Conservation (phyloP, 1,284 basidiomycete genomes). For the Moesziomyces antarcticus region DNA sequence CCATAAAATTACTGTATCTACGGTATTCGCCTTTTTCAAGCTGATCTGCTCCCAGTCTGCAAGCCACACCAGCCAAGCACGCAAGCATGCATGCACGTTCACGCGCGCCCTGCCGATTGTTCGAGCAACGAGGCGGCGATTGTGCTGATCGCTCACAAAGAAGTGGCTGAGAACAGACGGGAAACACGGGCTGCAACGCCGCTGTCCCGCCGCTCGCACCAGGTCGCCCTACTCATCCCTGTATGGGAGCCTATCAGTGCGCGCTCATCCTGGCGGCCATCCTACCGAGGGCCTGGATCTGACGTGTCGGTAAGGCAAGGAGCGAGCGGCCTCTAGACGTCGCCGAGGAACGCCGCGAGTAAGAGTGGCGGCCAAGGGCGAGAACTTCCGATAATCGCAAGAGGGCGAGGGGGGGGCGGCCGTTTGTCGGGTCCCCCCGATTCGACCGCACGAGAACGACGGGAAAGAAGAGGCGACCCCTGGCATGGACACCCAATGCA, state of each 20-base stretch:
- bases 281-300: too few species aligned
- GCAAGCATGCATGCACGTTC: not conserved
- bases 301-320: too few species aligned
- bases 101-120: not conserved
- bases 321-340: not conserved
- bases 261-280: too few species aligned
- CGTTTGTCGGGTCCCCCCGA: too few species aligned
- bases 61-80: not conserved
- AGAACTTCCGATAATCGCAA: not conserved
- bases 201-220: too few species aligned
- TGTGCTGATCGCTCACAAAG: not conserved
- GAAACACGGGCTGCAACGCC: too few species aligned
- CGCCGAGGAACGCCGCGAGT: slow-evolving; percentile 5
- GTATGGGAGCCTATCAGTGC: not conserved
- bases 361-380: not conserved
- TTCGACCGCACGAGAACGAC: too few species aligned
- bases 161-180: not conserved
- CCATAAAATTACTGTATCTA: not conserved
- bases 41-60: not conserved
- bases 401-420: not conserved
- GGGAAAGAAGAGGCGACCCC: slow-evolving; percentile 8
- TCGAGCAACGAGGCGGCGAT: not conserved
- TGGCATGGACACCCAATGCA: slow-evolving; percentile 3
- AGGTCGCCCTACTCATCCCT: not conserved
- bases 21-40: too few species aligned